Evolutionary conservation across 805 yeast genomes (phyloP), one percentile per base, ranked within the genome.

Genomic region (Saccharomyces cerevisiae): DNA sequence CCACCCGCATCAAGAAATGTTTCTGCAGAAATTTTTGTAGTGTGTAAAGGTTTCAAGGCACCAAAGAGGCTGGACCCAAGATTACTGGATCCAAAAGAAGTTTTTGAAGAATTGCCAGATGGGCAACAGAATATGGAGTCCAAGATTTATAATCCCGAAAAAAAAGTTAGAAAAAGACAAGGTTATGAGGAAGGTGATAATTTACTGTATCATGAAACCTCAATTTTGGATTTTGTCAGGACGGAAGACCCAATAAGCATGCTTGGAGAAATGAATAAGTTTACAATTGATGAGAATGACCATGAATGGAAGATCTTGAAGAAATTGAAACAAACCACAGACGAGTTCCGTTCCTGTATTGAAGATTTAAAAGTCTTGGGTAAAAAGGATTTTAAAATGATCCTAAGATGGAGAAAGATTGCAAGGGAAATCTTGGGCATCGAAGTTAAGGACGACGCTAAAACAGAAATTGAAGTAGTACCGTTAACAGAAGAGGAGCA

Each of bases 1-100:
- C 99, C 99, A 6, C 98, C 99, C 8, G 91, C 98, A 8, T 90
- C 97, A 41, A 91, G 99, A 84, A 90, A 89, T 72, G 99, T 94
- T 32, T 92, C 98, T 68, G 99, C 99, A 2, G 99, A 94, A 77
- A 94, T 94, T 66, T 94, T 94, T 68, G 99, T 94, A 49, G 97
- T 91, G 41, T 94, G 99, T 73, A 84, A 84, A 70, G 95, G 95
- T 11, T 94, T 87, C 76, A 92, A 91, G 70, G 97, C 98, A 13
- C 99, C 99, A 50, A 89, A 91, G 70, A 89, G 87, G 69, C 71
- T 94, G 58, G 99, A 94, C 73, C 97, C 97, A 50, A 81, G 96
- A 65, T 76, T 94, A 54, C 76, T 94, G 57, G 99, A 94, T 69
- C 88, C 98, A 14, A 87, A 81, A 66, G 90, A 87, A 67, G 98